Evolutionary conservation across 2,329 filamentous ascomycete genomes (phyloP), one percentile per base, ranked within the genome.

Genomic region (Paramyrothecium sp.): DNA sequence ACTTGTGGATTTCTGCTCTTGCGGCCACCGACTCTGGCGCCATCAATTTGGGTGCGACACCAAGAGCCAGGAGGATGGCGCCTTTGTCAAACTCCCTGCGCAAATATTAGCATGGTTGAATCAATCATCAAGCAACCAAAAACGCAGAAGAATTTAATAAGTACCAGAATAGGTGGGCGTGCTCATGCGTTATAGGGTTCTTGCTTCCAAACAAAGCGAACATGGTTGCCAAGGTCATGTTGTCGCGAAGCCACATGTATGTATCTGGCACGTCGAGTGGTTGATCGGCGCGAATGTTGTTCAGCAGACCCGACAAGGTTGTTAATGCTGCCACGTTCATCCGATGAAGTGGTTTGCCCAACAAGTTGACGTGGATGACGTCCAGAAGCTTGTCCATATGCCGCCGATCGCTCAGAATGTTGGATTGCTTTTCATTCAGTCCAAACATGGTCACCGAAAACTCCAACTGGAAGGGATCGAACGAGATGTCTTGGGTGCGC

Each of bases 171-270:
- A 75, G 54, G 3, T 79, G 59, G 3, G 69, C 63, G 11, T 78
- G 54, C 2, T 63, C 54, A 1, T 46, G 3, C 0, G 57, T 58
- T 5, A 66, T 41, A 1, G 79, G 76, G 54, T 80, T 81, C 10
- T 76, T 60, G 0, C 72, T 68, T 3, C 80, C 80, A 51, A 73
- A 79, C 33, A 83, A 61, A 1, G 73, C 72, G 19, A 68, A 61
- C 19, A 67, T 67, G 0, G 75, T 75, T 1, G 77, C 74, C 17
- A 70, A 58, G 10, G 75, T 75, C 53, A 79, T 67, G 3, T 70
- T 58, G 2, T 72, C 56, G 8, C 73, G 68, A 3, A 78, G 48
- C 76, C 75, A 80, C 0, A 65, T 21, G 56, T 68, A 80, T 1
- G 77, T 53, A 19, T 74, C 69, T 0, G 69, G 60, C 7, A 72